These are phyloP conservation scores for Aspergillus nidulans DNA, from an alignment of 495 filamentous ascomycete genomes.

Conservation along the genomic window DNA sequence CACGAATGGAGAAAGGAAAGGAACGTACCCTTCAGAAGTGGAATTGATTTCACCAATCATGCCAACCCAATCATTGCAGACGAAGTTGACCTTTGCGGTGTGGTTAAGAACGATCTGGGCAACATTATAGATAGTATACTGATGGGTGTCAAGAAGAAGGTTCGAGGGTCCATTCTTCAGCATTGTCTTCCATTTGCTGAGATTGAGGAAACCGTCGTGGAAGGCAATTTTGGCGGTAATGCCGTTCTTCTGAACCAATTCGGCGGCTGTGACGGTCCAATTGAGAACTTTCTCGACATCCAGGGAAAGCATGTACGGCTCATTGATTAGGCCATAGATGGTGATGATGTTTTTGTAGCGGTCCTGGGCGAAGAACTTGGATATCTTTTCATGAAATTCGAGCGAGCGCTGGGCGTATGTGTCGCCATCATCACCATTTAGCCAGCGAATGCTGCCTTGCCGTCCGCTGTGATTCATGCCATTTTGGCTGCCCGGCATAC, in stretches of 20 bases:
- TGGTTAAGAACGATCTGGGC: conserved; percentile 70
- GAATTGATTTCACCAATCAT: conserved; percentile 70
- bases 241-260: conserved; percentile 65
- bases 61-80: conserved; percentile 78
- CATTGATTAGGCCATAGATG: conserved; percentile 84
- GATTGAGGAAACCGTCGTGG: conserved; percentile 79
- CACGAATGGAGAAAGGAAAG: conserved; percentile 1
- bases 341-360: conserved; percentile 79
- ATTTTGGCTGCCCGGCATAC: conserved; percentile 77
- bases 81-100: conserved; percentile 71
- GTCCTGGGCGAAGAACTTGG: conserved; percentile 78
- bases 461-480: conserved; percentile 87
- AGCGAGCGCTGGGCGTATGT: conserved; percentile 69
- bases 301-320: conserved; percentile 72
- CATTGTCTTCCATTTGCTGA: conserved; percentile 72
- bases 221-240: conserved; percentile 64
- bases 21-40: conserved; percentile 61
- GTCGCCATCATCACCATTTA: conserved; percentile 64
- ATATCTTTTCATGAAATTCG: conserved; percentile 76
- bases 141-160: conserved; percentile 86
- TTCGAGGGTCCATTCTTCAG: conserved; percentile 46
- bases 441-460: conserved; percentile 67
- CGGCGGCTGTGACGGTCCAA: conserved; percentile 64
- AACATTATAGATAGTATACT: conserved; percentile 85
- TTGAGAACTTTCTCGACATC: conserved; percentile 53